Conservation (phyloP, 345 rosid species). For the Citrus cavaleriei region DNA sequence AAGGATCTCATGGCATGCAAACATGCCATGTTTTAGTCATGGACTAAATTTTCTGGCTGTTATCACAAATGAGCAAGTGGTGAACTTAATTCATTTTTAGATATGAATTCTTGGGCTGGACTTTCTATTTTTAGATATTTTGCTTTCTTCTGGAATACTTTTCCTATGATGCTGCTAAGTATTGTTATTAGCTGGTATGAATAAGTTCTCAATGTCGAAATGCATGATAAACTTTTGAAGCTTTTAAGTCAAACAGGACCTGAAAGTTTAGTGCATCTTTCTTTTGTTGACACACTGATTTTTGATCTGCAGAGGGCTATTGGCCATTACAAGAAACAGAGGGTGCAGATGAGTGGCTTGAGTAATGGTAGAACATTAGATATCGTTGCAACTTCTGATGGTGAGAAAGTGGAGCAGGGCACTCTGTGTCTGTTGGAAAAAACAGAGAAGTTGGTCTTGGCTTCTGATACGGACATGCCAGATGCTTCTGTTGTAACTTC, state of each 20-base stretch:
- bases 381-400: constrained; percentile 24
- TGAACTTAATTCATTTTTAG: neutral
- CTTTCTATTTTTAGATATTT: neutral
- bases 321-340: constrained; percentile 73
- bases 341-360: constrained; percentile 40
- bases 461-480: constrained; percentile 23
- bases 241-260: neutral
- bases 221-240: neutral
- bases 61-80: neutral
- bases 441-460: constrained; percentile 9
- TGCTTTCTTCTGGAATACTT: neutral
- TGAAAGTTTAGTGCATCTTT: neutral
- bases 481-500: constrained; percentile 7
- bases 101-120: neutral
- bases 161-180: neutral
- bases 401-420: constrained; percentile 22
- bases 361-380: constrained; percentile 25
- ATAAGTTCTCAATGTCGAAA: neutral
- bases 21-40: neutral
- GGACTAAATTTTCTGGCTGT: neutral
- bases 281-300: constrained; percentile 6
- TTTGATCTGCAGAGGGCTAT: constrained; percentile 64
- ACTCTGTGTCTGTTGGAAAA: constrained; percentile 9
- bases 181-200: neutral
- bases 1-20: no score